Percentiles rank a stretch among this genome's conserved stretches.
Evolutionary conservation across 2,329 filamentous ascomycete genomes (phyloP).

Genomic region (Elsinoe australis): DNA sequence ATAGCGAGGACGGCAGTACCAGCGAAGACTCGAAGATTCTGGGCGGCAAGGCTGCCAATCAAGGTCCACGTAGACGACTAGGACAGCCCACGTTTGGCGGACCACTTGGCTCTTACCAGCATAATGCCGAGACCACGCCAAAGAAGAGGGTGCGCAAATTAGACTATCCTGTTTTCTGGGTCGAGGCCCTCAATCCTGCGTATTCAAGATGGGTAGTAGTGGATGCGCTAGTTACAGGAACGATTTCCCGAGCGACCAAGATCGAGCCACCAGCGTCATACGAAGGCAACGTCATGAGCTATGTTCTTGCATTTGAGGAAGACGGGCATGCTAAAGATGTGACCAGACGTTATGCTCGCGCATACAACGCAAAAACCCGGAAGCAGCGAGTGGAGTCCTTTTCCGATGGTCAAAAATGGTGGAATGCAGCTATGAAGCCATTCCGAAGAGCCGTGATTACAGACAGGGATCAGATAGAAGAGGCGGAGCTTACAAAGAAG

Average conservation of each 20-base stretch:
- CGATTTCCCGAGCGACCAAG: conserved; percentile 64
- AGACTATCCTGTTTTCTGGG: conserved; percentile 80
- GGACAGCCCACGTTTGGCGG: conserved; percentile 28
- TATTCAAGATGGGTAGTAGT: conserved; percentile 88
- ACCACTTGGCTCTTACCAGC: conserved; percentile 23
- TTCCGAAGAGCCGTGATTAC: conserved; percentile 29
- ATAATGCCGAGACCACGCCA: conserved; percentile 27
- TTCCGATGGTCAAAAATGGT: conserved; percentile 50
- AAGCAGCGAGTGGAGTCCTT: conserved; percentile 68
- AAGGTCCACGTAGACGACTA: conserved; percentile 27
- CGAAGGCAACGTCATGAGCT: conserved; percentile 66
- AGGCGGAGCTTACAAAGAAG: conserved; percentile 62
- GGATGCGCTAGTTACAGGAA: conserved; percentile 74
- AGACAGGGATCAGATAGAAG: conserved; percentile 77
- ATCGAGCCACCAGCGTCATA: conserved; percentile 80
- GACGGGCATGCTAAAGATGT: conserved; percentile 76
- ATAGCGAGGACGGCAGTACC: conserved; percentile 22
- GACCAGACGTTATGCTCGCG: conserved; percentile 77
- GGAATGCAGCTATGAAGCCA: conserved; percentile 42
- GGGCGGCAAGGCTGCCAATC: not conserved
- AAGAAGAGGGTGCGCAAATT: conserved; percentile 56
- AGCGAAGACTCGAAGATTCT: conserved; percentile 24
- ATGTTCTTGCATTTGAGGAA: conserved; percentile 77
- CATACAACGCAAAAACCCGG: conserved; percentile 83
- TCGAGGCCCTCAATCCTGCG: conserved; percentile 78